Evolutionary conservation across 805 yeast genomes (phyloP), one percentile per base, ranked within the genome.

Genomic region (Teunomyces cretensis): DNA sequence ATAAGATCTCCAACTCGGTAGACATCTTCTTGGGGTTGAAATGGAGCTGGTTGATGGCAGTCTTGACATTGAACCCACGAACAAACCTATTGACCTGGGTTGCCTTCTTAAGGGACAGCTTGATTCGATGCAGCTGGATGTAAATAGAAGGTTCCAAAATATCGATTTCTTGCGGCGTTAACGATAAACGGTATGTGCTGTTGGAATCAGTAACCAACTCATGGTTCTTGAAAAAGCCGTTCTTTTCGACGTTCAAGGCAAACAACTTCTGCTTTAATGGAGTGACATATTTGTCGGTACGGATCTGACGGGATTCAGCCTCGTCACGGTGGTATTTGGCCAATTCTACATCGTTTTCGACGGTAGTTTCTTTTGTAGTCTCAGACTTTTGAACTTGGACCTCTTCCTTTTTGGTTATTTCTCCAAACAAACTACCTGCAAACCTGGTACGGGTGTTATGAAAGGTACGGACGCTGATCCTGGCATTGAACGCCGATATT

Each of bases 41-140:
- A 65, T 92, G 97, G 55, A 91, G 83, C 69, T 91, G 97, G 33
- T 92, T 88, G 54, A 92, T 86, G 42, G 97, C 98, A 35, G 79
- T 80, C 54, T 82, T 79, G 30, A 88, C 81, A 43, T 81, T 77
- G 66, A 86, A 68, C 28, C 84, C 84, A 46, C 88, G 78, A 47
- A 91, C 78, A 58, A 90, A 80, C 53, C 97, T 77, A 52, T 88
- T 74, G 40, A 89, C 86, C 32, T 82, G 72, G 9, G 88, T 88
- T 37, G 94, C 88, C 68, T 92, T 92, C 68, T 92, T 92, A 73
- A 85, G 79, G 5, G 96, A 84, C n/a, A 91, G 79, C 64, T 88
- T 88, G 55, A 91, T 76, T 65, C 98, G 79, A 72, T 76, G 84
- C 9, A 96, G 86, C 62, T 85, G 78, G 46, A 87, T 67, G 66